Evolutionary conservation across 2,329 filamentous ascomycete species (phyloP).

Genomic region (Fusarium pseudonygamai): DNA sequence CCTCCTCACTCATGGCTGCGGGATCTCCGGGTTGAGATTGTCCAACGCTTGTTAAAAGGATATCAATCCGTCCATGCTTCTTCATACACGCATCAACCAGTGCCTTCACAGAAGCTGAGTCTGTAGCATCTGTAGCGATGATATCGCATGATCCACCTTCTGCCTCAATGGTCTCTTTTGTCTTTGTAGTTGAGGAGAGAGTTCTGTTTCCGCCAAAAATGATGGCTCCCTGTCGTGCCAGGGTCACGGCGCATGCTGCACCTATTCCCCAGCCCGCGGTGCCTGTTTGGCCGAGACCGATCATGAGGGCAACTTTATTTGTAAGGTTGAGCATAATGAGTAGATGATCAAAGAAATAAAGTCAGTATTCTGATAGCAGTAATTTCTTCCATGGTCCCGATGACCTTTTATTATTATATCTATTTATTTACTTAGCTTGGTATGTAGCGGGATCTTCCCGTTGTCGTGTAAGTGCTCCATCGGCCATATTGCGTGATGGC

Average conservation of each 20-base stretch:
- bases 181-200: conserved; percentile 51
- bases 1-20: conserved; percentile 57
- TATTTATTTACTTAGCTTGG: neutral
- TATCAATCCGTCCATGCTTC: conserved; percentile 65
- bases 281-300: conserved; percentile 57
- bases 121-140: conserved; percentile 61
- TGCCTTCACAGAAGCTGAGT: conserved; percentile 59
- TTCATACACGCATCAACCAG: conserved; percentile 62
- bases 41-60: conserved; percentile 70
- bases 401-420: neutral
- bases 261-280: conserved; percentile 61
- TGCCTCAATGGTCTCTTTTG: conserved; percentile 50
- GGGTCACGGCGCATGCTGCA: conserved; percentile 57
- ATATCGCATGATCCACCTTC: conserved; percentile 50
- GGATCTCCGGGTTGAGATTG: conserved; percentile 63
- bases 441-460: neutral
- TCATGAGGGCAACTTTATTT: conserved; percentile 56
- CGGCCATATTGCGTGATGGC: conserved; percentile 29
- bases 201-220: conserved; percentile 63
- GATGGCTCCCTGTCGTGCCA: conserved; percentile 58
- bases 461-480: conserved; percentile 16
- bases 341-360: fast-evolving
- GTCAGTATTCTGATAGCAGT: fast-evolving
- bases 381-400: fast-evolving
- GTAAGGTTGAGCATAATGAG: conserved; percentile 50